Conservation (phyloP, 495 filamentous ascomycete species). For the Diplogelasinospora grovesii region DNA sequence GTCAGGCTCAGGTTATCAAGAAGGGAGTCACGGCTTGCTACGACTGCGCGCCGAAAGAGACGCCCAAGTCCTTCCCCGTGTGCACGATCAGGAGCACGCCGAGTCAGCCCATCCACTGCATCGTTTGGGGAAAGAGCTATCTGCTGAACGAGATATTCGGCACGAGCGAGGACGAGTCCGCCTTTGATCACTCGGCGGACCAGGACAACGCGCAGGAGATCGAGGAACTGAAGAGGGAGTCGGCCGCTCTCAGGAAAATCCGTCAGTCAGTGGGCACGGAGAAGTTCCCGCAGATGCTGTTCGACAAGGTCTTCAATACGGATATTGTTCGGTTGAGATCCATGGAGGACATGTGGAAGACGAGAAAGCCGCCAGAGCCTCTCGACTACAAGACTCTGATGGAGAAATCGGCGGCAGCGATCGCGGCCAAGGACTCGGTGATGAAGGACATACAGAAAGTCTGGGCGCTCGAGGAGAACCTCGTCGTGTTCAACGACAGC, state of each 20-base stretch:
- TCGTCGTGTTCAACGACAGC: slow-evolving; percentile 81
- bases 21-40: slow-evolving; percentile 95
- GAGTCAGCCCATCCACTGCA: slow-evolving; percentile 94
- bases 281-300: slow-evolving; percentile 74
- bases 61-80: slow-evolving; percentile 85
- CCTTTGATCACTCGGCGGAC: slow-evolving; percentile 70
- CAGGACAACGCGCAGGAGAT: slow-evolving; percentile 86
- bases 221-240: slow-evolving; percentile 73
- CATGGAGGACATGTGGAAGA: slow-evolving; percentile 98
- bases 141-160: slow-evolving; percentile 92
- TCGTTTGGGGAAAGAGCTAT: slow-evolving; percentile 98
- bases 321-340: slow-evolving; percentile 79
- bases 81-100: slow-evolving; percentile 96
- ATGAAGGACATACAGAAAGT: slow-evolving; percentile 61
- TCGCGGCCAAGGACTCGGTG: slow-evolving; percentile 46
- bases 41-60: slow-evolving; percentile 83
- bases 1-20: slow-evolving; percentile 93
- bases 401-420: slow-evolving; percentile 38
- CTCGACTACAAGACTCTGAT: slow-evolving; percentile 55
- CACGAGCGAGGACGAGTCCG: slow-evolving; percentile 74
- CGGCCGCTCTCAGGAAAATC: slow-evolving; percentile 75
- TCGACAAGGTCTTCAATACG: slow-evolving; percentile 84
- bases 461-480: slow-evolving; percentile 80
- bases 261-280: slow-evolving; percentile 73
- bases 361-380: slow-evolving; percentile 61